These are phyloP conservation scores for Sophora flavescens DNA, from an alignment of 306 rosid genomes.

Conservation along the genomic window DNA sequence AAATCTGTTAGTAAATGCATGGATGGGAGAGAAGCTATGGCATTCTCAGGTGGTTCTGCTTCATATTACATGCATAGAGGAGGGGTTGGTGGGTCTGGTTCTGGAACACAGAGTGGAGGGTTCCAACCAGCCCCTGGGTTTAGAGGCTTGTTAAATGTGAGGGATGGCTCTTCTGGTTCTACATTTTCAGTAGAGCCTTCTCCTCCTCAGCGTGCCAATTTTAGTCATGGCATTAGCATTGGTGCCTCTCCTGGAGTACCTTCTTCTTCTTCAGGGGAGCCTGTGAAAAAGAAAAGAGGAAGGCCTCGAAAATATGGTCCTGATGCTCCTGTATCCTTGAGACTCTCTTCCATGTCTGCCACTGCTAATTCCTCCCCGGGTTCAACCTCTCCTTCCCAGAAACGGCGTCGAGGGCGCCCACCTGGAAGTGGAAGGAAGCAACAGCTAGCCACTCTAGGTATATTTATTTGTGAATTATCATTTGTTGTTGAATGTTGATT, in stretches of 20 bases:
- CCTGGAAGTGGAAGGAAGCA: conserved; percentile 96
- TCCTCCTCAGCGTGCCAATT: conserved; percentile 46
- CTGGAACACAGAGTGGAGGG: conserved; percentile 63
- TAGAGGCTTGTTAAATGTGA: conserved; percentile 68
- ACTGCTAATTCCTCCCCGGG: conserved; percentile 62
- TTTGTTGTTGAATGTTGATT: conserved; percentile 5
- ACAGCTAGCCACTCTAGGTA: conserved; percentile 85
- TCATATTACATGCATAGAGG: conserved; percentile 88
- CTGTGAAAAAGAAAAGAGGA: conserved; percentile 90
- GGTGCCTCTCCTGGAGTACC: conserved; percentile 62
- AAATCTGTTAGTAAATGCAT: conserved; percentile 80
- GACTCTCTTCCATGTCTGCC: conserved; percentile 75
- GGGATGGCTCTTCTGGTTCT: conserved; percentile 62
- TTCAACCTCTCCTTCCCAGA: conserved; percentile 55
- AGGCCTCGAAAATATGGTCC: conserved; percentile 94
- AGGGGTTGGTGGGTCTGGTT: conserved; percentile 66
- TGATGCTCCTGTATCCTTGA: conserved; percentile 79
- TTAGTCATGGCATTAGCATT: conserved; percentile 61
- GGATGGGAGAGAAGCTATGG: conserved; percentile 99
- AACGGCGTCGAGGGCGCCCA: conserved; percentile 77
- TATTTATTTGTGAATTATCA: conserved; percentile 7
- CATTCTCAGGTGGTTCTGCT: conserved; percentile 85
- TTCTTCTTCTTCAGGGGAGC: conserved; percentile 69
- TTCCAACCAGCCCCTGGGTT: conserved; percentile 74
- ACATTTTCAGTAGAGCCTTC: conserved; percentile 65